These are phyloP conservation scores for Cyberlindnera xylosilytica DNA, from an alignment of 805 yeast genomes.

Conservation along the genomic window DNA sequence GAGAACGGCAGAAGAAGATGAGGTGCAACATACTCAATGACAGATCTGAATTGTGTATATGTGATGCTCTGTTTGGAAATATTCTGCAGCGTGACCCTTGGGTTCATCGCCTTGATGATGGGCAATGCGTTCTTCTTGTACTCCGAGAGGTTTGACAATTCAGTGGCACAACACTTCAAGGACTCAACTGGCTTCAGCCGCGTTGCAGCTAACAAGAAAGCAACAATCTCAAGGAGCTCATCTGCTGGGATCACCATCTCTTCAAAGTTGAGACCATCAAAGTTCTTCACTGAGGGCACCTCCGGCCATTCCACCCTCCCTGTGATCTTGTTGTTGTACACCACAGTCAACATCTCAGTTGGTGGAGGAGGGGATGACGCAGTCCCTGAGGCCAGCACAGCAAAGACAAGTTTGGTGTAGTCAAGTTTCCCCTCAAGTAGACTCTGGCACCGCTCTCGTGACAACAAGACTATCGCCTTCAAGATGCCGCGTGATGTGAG, in stretches of 20 bases:
- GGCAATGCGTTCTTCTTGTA: slow-evolving; percentile 44
- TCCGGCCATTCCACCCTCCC: slow-evolving; percentile 26
- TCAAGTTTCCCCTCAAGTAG: slow-evolving; percentile 37
- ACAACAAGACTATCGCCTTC: slow-evolving; percentile 43
- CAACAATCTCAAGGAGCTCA: slow-evolving; percentile 41
- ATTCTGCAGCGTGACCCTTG: slow-evolving; percentile 30
- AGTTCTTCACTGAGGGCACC: slow-evolving; percentile 36
- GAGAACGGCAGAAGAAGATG: slow-evolving; percentile 43
- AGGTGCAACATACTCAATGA: slow-evolving; percentile 37
- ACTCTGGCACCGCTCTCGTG: slow-evolving; percentile 39
- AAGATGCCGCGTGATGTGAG: slow-evolving; percentile 38
- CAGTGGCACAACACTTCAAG: slow-evolving; percentile 22
- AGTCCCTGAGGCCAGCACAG: slow-evolving; percentile 37
- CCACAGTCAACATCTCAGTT: slow-evolving; percentile 16
- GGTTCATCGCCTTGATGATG: slow-evolving; percentile 48
- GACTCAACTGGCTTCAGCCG: slow-evolving; percentile 38
- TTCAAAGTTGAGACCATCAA: slow-evolving; percentile 42
- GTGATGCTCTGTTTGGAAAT: slow-evolving; percentile 22
- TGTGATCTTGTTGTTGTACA: slow-evolving; percentile 8
- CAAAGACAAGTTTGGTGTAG: slow-evolving; percentile 42
- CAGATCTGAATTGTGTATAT: slow-evolving; percentile 32
- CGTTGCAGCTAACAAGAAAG: slow-evolving; percentile 46
- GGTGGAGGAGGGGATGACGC: neutral
- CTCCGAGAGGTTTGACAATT: slow-evolving; percentile 35
- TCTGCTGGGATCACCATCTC: slow-evolving; percentile 37